Evolutionary conservation across 2,329 filamentous ascomycete genomes (phyloP).

Genomic region (Colletotrichum noveboracense): DNA sequence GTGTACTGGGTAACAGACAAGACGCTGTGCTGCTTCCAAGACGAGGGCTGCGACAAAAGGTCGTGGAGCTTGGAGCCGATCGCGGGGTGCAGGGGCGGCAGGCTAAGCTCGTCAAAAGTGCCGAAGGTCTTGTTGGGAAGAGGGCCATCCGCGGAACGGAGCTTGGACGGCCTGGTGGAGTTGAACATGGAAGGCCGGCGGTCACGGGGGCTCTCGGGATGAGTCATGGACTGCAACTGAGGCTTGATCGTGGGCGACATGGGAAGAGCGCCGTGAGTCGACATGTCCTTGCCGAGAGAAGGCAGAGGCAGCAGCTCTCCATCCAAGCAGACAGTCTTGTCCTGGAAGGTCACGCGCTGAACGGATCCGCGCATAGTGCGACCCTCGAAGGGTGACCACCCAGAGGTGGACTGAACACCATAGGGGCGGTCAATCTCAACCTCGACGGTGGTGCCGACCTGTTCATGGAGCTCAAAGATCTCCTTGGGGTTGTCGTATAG

Average conservation of each 20-base stretch:
- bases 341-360: conserved; percentile 77
- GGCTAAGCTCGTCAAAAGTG: conserved; percentile 49
- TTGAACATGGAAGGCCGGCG: conserved; percentile 35
- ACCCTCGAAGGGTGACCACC: conserved; percentile 77
- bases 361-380: conserved; percentile 72
- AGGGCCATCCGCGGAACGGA: conserved; percentile 28
- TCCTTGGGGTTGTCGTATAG: conserved; percentile 80
- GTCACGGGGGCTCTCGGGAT: conserved; percentile 40
- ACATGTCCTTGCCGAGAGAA: conserved; percentile 76
- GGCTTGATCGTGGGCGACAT: conserved; percentile 65
- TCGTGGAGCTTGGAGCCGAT: conserved; percentile 69
- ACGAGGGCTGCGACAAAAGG: conserved; percentile 75
- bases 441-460: conserved; percentile 75
- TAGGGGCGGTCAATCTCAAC: conserved; percentile 78
- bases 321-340: conserved; percentile 77
- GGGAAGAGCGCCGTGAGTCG: conserved; percentile 63
- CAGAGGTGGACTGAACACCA: conserved; percentile 53
- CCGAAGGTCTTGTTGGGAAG: not conserved
- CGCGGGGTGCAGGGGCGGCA: conserved; percentile 53
- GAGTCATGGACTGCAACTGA: conserved; percentile 41
- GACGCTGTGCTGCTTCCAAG: conserved; percentile 90
- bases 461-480: conserved; percentile 84
- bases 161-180: conserved; percentile 32
- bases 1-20: conserved; percentile 91
- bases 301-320: conserved; percentile 64